Percentiles rank a stretch among this genome's conserved stretches.
phyloP scores from a whole-genome alignment of 2,329 filamentous ascomycete species.

The Aspergillus flavus region DNA sequence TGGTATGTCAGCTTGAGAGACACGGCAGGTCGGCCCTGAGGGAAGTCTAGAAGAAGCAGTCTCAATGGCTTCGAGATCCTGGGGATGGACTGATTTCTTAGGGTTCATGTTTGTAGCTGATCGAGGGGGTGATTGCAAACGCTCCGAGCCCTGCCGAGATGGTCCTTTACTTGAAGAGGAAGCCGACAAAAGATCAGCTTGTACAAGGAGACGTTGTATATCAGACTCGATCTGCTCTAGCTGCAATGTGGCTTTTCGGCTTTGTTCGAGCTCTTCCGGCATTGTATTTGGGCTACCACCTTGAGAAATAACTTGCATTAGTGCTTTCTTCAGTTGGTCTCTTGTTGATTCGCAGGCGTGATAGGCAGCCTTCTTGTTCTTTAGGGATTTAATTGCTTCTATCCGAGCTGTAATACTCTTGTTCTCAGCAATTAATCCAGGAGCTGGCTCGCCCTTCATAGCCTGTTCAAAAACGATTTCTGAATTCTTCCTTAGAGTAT shows the following conservation, averaged over 20 bases:
- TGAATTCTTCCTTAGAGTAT: conserved; percentile 37
- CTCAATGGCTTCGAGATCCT: not conserved
- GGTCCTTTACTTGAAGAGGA: not conserved
- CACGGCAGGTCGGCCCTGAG: conserved; percentile 8
- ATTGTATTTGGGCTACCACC: conserved; percentile 35
- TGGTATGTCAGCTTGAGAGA: conserved; percentile 3
- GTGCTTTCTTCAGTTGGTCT: conserved; percentile 36
- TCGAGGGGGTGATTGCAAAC: not conserved
- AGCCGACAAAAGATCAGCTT: conserved; percentile 31
- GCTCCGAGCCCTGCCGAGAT: not conserved
- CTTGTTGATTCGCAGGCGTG: conserved; percentile 32
- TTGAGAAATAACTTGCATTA: conserved; percentile 40
- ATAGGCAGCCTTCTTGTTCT: conserved; percentile 32
- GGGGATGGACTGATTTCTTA: not conserved
- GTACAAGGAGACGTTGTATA: conserved; percentile 37
- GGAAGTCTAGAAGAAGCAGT: conserved; percentile 3
- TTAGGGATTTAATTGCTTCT: conserved; percentile 39
- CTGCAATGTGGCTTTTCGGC: conserved; percentile 34
- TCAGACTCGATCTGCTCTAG: conserved; percentile 37
- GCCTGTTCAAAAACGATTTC: conserved; percentile 40
- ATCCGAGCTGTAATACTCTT: conserved; percentile 40
- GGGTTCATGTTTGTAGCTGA: not conserved
- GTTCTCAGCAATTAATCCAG: conserved; percentile 39
- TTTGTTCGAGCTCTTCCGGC: conserved; percentile 37
- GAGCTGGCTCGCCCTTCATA: conserved; percentile 38